A percentile compares a stretch with the other conserved stretches of the same genome.
Conservation (phyloP, 2,329 filamentous ascomycete species). For the Fusarium beomiforme region DNA sequence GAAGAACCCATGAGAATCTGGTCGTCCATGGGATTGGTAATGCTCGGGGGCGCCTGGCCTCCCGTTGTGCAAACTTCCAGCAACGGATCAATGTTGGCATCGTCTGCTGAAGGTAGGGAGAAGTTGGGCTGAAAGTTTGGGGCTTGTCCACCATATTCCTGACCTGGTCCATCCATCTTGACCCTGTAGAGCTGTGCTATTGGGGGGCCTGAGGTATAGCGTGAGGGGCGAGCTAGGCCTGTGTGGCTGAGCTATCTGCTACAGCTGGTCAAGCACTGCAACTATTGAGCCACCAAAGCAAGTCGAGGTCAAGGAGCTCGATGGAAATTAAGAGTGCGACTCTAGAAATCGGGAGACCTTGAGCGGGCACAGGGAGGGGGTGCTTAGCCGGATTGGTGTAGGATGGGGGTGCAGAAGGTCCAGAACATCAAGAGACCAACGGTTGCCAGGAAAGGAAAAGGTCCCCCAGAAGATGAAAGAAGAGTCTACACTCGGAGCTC, state of each 20-base stretch:
- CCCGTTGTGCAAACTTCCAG: conserved; percentile 4
- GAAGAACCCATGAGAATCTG: not conserved
- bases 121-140: not conserved
- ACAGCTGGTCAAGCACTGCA: not conserved
- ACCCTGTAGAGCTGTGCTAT: not conserved
- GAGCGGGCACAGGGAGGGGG: conserved; percentile 1
- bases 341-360: not conserved
- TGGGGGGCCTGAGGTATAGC: not conserved
- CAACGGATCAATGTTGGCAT: conserved; percentile 33
- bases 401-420: not conserved
- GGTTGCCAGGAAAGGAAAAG: not conserved
- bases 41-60: not conserved
- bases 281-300: not conserved
- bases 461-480: not conserved
- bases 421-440: conserved; percentile 3
- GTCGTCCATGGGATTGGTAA: not conserved
- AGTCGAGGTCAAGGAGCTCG: not conserved
- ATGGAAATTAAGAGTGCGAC: not conserved
- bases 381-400: conserved; percentile 1
- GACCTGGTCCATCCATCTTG: conserved; percentile 18
- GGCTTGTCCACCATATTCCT: not conserved
- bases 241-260: not conserved
- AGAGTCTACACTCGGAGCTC: not conserved
- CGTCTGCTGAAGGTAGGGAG: not conserved
- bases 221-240: not conserved